Conservation (phyloP, 345 rosid species). For the Anastatica hierochuntica region DNA sequence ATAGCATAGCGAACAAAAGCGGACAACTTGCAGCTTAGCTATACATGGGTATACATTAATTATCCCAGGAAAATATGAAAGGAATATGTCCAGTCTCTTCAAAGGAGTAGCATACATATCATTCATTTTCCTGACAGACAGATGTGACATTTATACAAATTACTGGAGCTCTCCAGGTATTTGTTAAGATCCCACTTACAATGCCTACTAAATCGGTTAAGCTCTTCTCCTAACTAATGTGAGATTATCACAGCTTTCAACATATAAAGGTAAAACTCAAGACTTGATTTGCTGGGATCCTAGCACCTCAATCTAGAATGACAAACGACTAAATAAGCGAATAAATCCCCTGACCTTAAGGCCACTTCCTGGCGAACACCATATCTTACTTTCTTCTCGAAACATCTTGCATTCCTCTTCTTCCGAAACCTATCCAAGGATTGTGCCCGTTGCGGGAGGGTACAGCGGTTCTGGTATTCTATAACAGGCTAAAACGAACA, state of each 20-base stretch:
- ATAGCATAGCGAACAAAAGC: no score
- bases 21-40: no score
- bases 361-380: constrained; percentile 97
- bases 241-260: background rate
- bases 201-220: background rate
- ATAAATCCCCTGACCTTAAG: constrained; percentile 43
- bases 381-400: constrained; percentile 91
- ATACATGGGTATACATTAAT: no score
- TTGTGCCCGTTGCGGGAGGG: constrained; percentile 80
- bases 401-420: constrained; percentile 89
- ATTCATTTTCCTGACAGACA: no score
- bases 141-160: no score
- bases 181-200: no score
- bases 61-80: no score
- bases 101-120: no score
- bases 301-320: background rate
- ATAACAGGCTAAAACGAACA: constrained; percentile 32
- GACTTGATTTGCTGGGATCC: background rate
- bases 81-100: no score
- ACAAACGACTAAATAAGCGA: background rate
- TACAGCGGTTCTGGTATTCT: constrained; percentile 61
- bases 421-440: constrained; percentile 79
- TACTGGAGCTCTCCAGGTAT: background rate
- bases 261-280: background rate
- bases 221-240: background rate